Percentiles rank a stretch among this genome's conserved stretches.
phyloP scores from a whole-genome alignment of 208 protist species.

The Wallacemonas collosoma region DNA sequence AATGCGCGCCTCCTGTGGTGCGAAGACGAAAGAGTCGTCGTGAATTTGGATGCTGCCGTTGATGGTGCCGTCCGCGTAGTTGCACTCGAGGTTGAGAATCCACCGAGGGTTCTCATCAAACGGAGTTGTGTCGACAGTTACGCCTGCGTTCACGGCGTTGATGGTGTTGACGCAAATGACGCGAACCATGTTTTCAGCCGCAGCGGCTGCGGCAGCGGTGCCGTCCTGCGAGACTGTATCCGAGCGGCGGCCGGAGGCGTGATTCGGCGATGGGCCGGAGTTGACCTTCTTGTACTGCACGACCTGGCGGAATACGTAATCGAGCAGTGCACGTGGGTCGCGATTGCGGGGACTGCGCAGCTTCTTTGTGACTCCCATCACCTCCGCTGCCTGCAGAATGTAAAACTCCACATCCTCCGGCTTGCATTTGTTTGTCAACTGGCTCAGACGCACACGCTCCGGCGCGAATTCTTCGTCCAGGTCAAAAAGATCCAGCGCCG shows the following conservation, averaged over 20 bases:
- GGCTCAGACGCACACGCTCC: conserved; percentile 92
- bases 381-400: conserved; percentile 92
- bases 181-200: conserved; percentile 78
- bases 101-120: conserved; percentile 85
- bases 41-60: conserved; percentile 70
- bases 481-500: conserved; percentile 96
- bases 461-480: conserved; percentile 97
- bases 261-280: conserved; percentile 17
- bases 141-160: conserved; percentile 31
- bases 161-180: conserved; percentile 71
- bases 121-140: conserved; percentile 60
- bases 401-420: conserved; percentile 94
- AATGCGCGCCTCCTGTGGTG: conserved; percentile 72
- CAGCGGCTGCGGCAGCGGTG: conserved; percentile 32
- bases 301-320: conserved; percentile 94
- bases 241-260: conserved; percentile 22
- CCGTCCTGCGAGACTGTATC: conserved; percentile 2
- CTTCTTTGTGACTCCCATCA: conserved; percentile 94
- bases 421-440: conserved; percentile 97
- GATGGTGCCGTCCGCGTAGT: conserved; percentile 75
- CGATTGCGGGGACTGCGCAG: conserved; percentile 87
- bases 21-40: conserved; percentile 55
- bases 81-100: conserved; percentile 68
- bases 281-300: conserved; percentile 92
- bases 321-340: conserved; percentile 89